Evolutionary conservation across 345 rosid species (phyloP), one percentile per base, ranked within the genome.

Genomic region (Eucalyptus regnans): DNA sequence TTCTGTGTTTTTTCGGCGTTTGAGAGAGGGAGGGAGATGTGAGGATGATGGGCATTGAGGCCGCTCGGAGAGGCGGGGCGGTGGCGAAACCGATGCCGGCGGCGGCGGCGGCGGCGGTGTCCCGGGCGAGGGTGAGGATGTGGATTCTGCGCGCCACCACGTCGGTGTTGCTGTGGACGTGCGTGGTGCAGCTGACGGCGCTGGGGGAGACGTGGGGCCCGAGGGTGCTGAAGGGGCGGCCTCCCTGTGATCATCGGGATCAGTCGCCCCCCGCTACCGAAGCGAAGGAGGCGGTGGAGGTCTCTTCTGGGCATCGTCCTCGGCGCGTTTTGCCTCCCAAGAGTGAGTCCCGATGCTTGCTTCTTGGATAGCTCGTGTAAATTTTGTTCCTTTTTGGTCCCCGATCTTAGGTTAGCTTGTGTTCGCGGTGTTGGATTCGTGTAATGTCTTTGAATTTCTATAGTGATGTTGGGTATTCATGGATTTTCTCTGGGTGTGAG

Each of bases 121-220:
- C 91, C 17, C 86, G 94, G 90, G 93, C 98, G 83, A 93, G 93
- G 88, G 94, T 93, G 95, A 96, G 97, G 92, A 89, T 96, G 89
- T 97, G 99, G 99, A 91, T 96, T 94, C 93, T 97, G 87, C 94
- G 99, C 7, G 99, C 99, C 86, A 92, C 98, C 87, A 95, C 99
- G 2, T 93, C 98, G 84, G 93, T 98, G 90, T 91, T 98, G 92
- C 92, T 98, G 7, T 98, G 99, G 99, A 98, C 99, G 46, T 98
- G 99, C 89, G 88, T 96, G 76, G 98, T 98, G 85, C 99, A 98
- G 89, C 91, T 97, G 92, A 96, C 97, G 88, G 94, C 99, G 52
- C 56, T 98, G 90, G 99, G 99, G 15, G 99, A 96, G 90, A 93
- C 93, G 85, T 96, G 99, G 99, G 97, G 98, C 9, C 99, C 99